Conservation (phyloP, 345 rosid genomes). For the Melaleuca alternifolia region DNA sequence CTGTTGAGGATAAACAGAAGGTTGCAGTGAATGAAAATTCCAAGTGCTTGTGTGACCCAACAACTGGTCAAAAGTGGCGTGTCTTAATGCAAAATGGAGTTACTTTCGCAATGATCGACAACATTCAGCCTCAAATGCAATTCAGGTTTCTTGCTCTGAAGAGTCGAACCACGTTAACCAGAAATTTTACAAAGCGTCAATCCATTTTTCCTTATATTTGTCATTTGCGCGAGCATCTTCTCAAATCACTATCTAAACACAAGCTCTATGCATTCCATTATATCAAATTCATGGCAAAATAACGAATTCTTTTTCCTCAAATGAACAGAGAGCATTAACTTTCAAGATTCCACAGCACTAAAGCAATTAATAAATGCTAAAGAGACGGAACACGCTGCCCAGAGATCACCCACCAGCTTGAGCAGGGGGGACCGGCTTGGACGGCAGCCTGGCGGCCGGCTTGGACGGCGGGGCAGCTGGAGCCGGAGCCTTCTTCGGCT, state of each 20-base stretch:
- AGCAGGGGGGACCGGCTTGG: slow-evolving; percentile 72
- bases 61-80: not conserved
- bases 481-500: slow-evolving; percentile 1
- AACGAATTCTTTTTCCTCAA: not conserved
- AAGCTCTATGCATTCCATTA: not conserved
- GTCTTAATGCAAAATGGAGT: not conserved
- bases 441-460: slow-evolving; percentile 53
- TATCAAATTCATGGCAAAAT: not conserved
- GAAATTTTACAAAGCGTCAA: not conserved
- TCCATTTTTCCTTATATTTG: not conserved
- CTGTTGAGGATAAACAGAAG: not conserved
- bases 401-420: slow-evolving; percentile 48
- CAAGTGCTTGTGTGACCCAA: not conserved
- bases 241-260: not conserved
- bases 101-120: not conserved
- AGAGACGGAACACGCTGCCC: not conserved
- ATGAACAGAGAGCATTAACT: not conserved
- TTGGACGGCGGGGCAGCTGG: slow-evolving; percentile 34
- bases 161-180: not conserved
- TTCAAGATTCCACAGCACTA: not conserved
- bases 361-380: not conserved
- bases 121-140: not conserved
- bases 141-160: not conserved
- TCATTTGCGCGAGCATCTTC: not conserved
- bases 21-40: not conserved